These are phyloP conservation scores for Persicaria maculosa DNA, from an alignment of 148 eudicot genomes.

Conservation along the genomic window DNA sequence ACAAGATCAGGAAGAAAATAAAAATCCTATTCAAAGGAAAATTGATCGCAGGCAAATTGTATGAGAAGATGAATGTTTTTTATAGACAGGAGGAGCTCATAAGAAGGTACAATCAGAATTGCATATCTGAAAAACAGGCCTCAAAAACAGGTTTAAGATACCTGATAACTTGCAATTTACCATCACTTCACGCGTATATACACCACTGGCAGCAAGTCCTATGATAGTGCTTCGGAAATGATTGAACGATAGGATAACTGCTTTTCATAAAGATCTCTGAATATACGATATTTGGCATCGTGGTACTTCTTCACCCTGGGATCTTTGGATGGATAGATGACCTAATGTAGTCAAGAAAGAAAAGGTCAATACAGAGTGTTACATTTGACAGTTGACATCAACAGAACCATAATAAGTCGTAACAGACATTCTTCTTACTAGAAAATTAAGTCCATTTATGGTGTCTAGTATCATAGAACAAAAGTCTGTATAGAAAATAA, in stretches of 20 bases:
- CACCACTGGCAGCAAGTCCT: background rate
- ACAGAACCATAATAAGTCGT: background rate
- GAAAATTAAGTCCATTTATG: background rate
- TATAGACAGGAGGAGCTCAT: background rate
- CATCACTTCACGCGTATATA: background rate
- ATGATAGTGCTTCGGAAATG: conserved; percentile 47
- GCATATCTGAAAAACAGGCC: background rate
- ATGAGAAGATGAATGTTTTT: background rate
- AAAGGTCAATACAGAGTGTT: background rate
- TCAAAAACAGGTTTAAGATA: background rate
- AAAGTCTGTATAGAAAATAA: background rate
- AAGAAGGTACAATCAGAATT: background rate
- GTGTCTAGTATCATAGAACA: background rate
- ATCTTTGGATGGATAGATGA: conserved; percentile 70
- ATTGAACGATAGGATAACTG: conserved; percentile 67
- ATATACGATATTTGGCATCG: conserved; percentile 74
- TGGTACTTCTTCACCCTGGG: conserved; percentile 82
- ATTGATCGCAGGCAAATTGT: no score
- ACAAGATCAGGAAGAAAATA: background rate
- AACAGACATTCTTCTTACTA: background rate
- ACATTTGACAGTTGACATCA: background rate
- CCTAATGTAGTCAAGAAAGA: conserved; percentile 35
- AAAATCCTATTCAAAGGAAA: background rate
- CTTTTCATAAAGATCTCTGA: conserved; percentile 67
- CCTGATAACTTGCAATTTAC: background rate